Base-by-base conservation (phyloP, 2,329 filamentous ascomycete genomes). In the Bisporella sp. region DNA sequence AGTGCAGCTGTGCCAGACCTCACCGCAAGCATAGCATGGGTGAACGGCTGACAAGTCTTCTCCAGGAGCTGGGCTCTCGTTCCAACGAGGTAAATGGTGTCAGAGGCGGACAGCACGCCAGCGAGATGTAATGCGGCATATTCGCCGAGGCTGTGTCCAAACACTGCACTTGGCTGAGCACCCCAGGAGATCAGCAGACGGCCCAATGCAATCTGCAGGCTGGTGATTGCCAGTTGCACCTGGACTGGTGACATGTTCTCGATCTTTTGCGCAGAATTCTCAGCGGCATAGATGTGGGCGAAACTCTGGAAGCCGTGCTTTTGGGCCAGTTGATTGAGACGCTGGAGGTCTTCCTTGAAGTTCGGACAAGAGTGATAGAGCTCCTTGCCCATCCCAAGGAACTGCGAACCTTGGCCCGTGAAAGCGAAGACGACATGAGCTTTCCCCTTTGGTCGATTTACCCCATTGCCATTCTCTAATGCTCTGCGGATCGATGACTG, bases 321-420 rank as follows among this genome's bases (percentile, higher is more conserved):
- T 21, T 37, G 21, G 32, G 31, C n/a, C 30, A 54, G 35, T 12
- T 43, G 31, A 11, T 54, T 37, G 13, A 47, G 45, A 29, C 41
- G 30, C 5, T 47, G 28, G 28, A 54, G 47, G 9, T 43, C 28
- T 6, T 41, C 41, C 32, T 32, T n/a, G 41, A 54, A 54, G 37
- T 74, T 71, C 50, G 78, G 68, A 30, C 33, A 50, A 46, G 76
- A 69, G 59, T 81, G 74, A 21, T 69, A 69, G 39, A 81, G 65
- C 48, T 80, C 70, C 50, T 70, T 71, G 59, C 79, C 76, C 57
- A 50, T 44, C 6, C 45, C 48, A 13, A 31, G 8, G 37, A 51
- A 54, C 21, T 68, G 62, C 85, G 76, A 21, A 35, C 51, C 48
- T 46, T 54, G 51, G 11, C 51, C 51, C 33, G 48, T 47, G 44